A percentile compares a stretch with the other conserved stretches of the same genome.
Evolutionary conservation across 2,329 filamentous ascomycete genomes (phyloP).

Genomic region (Fusarium gaditjirri): DNA sequence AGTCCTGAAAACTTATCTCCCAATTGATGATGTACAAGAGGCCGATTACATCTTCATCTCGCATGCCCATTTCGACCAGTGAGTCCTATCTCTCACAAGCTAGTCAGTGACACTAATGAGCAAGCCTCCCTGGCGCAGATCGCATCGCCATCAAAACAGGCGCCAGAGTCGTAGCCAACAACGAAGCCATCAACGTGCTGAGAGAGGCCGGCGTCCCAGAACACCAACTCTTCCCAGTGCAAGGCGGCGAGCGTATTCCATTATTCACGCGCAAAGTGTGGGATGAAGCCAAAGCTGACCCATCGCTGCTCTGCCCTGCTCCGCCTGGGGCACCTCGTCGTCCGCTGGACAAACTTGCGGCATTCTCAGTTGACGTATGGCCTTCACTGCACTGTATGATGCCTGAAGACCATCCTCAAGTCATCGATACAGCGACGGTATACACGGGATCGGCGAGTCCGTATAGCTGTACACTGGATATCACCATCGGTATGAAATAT

Average conservation of each 20-base stretch:
- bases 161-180: background rate
- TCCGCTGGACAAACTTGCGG: background rate
- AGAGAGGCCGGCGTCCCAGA: background rate
- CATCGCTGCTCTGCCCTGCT: background rate
- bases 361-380: background rate
- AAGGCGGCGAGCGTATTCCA: background rate
- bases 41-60: background rate
- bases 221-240: background rate
- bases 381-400: background rate
- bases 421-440: background rate
- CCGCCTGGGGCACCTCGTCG: background rate
- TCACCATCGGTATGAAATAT: background rate
- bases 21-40: background rate
- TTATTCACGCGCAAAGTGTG: background rate
- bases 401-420: background rate
- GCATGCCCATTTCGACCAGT: background rate
- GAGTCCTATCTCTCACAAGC: no score
- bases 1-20: rapidly evolving
- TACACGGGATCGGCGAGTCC: background rate
- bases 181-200: background rate
- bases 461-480: background rate
- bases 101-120: no score
- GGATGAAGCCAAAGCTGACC: background rate
- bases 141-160: slow-evolving; percentile 5
- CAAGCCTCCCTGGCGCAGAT: background rate